Evolutionary conservation across 2,329 filamentous ascomycete genomes (phyloP), one percentile per base, ranked within the genome.

Genomic region (Pseudogymnoascus sp.): DNA sequence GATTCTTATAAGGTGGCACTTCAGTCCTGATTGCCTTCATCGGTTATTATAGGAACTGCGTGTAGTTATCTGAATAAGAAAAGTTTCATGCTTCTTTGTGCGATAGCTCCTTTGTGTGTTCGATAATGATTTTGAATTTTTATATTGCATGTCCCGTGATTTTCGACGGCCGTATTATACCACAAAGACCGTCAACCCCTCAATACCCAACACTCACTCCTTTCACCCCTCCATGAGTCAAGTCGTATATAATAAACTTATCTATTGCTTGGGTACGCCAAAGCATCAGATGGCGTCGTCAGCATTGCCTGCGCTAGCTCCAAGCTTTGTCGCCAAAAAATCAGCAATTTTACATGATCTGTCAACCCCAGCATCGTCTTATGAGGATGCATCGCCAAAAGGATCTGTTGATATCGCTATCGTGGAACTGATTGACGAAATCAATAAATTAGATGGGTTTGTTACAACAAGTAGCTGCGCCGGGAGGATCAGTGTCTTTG

Each of bases 391-490:
- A 6, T 96, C 91, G 1, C 93, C 93, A 2, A 97, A 97, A 77
- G 93, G 93, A 14, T 89, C 87, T 0, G 83, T 97, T 18, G 93
- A 97, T 73, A 83, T 79, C 58, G 88, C 86, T 0, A 92, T 97
- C 67, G 83, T 88, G 55, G 81, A 87, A 21, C 79, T 97, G 61
- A 92, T 97, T 65, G 81, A 82, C 60, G 85, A 89, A 67, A 88
- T 97, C 73, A 97, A 97, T 75, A 73, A 70, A 1, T 72, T 88
- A 5, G 82, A 87, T 1, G 91, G 90, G 1, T 83, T 93, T 41
- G 91, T 96, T 35, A 97, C 93, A 1, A 97, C 93, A 2, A 96
- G 92, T 76, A 96, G 92, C 75, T 97, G 93, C 73, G 90, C 91
- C 1, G 93, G 93, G 0, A 81, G 93, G 61, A 84, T 96, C 55